A percentile compares a stretch with the other conserved stretches of the same genome.
Evolutionary conservation across 1,284 basidiomycete genomes (phyloP).

Genomic region (Cutaneotrichosporon sp.): DNA sequence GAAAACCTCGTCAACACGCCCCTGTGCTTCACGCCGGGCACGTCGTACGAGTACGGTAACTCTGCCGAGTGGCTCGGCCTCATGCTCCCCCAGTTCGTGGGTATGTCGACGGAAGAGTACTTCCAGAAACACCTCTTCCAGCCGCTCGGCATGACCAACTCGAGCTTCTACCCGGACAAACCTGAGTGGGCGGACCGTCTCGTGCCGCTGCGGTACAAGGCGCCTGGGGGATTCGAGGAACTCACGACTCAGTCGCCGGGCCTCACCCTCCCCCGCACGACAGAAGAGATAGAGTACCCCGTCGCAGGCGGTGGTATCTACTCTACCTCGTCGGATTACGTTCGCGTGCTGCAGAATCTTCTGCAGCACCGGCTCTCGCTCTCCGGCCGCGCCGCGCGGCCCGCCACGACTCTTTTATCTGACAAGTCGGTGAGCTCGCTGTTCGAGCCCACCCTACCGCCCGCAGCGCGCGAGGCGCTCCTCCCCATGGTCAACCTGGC

Average conservation of each 20-base stretch:
- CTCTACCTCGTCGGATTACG: slow-evolving; percentile 28
- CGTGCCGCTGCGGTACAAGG: slow-evolving; percentile 21
- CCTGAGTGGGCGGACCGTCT: slow-evolving; percentile 16
- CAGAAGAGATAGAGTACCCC: slow-evolving; percentile 35
- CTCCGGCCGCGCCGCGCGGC: slow-evolving; percentile 4
- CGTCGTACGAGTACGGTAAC: slow-evolving; percentile 32
- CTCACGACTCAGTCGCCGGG: slow-evolving; percentile 21
- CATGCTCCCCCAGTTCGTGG: slow-evolving; percentile 24
- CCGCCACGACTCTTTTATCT: slow-evolving; percentile 17
- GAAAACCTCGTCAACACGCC: slow-evolving; percentile 37
- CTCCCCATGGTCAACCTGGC: slow-evolving; percentile 12
- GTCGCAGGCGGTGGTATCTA: slow-evolving; percentile 37
- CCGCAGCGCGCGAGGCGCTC: slow-evolving; percentile 12
- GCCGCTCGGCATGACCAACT: slow-evolving; percentile 32
- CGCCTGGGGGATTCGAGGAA: slow-evolving; percentile 15
- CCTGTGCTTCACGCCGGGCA: slow-evolving; percentile 25
- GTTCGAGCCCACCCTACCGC: slow-evolving; percentile 20
- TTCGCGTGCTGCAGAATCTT: slow-evolving; percentile 28
- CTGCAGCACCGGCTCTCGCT: slow-evolving; percentile 22
- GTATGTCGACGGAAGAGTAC: slow-evolving; percentile 23
- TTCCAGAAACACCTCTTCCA: slow-evolving; percentile 27
- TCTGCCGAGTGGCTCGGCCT: slow-evolving; percentile 37
- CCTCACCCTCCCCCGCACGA: slow-evolving; percentile 25
- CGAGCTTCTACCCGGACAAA: slow-evolving; percentile 33
- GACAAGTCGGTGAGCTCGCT: slow-evolving; percentile 20